Evolutionary conservation across 176 grass and related monocot genomes (phyloP), one percentile per base, ranked within the genome.

Genomic region (Oryza punctata): DNA sequence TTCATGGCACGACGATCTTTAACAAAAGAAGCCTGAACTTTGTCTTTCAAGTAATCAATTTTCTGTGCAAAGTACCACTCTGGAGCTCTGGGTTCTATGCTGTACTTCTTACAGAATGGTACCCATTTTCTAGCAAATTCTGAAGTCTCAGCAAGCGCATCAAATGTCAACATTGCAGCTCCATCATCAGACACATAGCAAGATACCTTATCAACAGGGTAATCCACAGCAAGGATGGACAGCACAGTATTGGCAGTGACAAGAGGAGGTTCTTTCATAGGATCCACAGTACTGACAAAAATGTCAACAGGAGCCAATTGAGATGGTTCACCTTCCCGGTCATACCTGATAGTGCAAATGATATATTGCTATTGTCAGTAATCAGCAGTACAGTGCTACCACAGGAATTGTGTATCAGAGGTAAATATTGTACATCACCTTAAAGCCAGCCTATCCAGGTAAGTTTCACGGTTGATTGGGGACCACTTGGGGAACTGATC

Each of bases 61-160:
- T 98, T 98, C 85, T 93, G 93, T 68, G 89, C 18, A 19, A 98
- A 98, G 89, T 98, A 98, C 86, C 84, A 95, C 76, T 98, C 93
- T 67, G 96, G 96, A 49, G 96, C 96, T 65, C 96, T 94, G 71
- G 96, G 96, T 65, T 98, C 96, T 76, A 98, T 95, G 67, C 10
- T 91, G 52, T 98, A 98, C 78, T 93, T 98, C 82, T 98, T 98
- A 76, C 89, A 90, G 78, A 98, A 98, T 21, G 96, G 93, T 35
- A 95, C 93, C 96, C 96, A 98, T 88, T 98, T 98, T 93, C 96
- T 98, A 65, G 96, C 96, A 80, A 98, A 98, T 69, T 98, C 96
- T 85, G 96, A 98, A 75, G 96, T 98, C 81, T 98, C 96, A 50
- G 93, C 74, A n/a, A 98, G 85, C 32, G 90, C 87, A 84, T 98